Percentiles rank a stretch among this genome's conserved stretches.
phyloP scores from a whole-genome alignment of 306 rosid genomes.

The Casuarina glauca region DNA sequence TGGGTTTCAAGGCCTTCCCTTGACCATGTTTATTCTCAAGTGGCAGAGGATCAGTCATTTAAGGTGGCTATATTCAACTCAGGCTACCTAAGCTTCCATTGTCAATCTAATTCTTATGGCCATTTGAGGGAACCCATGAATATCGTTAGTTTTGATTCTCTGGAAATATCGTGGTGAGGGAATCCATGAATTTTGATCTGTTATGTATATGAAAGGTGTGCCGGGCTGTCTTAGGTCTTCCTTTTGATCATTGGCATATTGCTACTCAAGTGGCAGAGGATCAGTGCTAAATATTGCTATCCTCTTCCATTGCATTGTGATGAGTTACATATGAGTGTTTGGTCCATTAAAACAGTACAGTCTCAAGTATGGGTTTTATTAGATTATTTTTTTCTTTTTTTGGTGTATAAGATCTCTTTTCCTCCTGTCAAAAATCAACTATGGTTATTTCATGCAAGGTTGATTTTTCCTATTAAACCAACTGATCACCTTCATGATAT shows the following conservation, averaged over 20 bases:
- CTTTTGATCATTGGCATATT: not conserved
- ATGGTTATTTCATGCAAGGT: not conserved
- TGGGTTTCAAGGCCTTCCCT: not conserved
- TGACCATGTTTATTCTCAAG: not conserved
- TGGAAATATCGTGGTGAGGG: not conserved
- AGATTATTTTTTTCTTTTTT: not conserved
- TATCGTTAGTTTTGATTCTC: not conserved
- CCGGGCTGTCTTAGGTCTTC: not conserved
- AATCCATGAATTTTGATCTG: not conserved
- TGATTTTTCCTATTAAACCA: not conserved
- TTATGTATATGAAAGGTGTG: not conserved
- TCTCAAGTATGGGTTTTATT: not conserved
- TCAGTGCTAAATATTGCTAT: conserved; percentile 11
- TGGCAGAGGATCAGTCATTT: not conserved
- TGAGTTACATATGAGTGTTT: not conserved
- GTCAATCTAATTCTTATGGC: not conserved
- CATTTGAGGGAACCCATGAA: not conserved
- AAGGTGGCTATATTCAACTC: not conserved
- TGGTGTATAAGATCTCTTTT: not conserved
- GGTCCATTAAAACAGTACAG: not conserved
- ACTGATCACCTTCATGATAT: conserved; percentile 20
- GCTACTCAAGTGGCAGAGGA: not conserved
- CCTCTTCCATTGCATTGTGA: not conserved
- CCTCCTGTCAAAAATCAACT: not conserved
- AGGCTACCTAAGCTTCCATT: not conserved